Evolutionary conservation across 495 filamentous ascomycete genomes (phyloP).

Genomic region (Halenospora varia): DNA sequence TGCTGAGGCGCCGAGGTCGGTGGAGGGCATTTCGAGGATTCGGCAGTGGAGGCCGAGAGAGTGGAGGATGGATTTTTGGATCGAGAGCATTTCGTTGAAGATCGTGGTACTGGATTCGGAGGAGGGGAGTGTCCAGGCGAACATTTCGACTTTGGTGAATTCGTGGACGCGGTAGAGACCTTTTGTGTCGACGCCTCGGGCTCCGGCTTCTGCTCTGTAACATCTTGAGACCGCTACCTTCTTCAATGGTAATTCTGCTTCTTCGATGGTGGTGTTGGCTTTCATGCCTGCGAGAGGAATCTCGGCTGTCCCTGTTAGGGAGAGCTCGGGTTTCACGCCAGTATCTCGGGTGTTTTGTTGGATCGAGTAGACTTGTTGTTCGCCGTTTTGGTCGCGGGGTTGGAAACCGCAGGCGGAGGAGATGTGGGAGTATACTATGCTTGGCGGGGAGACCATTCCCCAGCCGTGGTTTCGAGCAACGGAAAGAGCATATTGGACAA

Average conservation of each 20-base stretch:
- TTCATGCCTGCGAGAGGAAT: slow-evolving; percentile 92
- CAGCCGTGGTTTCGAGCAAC: slow-evolving; percentile 61
- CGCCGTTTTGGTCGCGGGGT: slow-evolving; percentile 83
- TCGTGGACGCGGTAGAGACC: slow-evolving; percentile 98
- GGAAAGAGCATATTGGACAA: slow-evolving; percentile 77
- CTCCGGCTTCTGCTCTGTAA: slow-evolving; percentile 92
- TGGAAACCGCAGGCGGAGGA: slow-evolving; percentile 88
- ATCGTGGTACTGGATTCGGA: slow-evolving; percentile 42
- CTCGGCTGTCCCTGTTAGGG: slow-evolving; percentile 83
- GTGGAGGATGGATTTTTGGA: slow-evolving; percentile 79
- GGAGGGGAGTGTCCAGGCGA: slow-evolving; percentile 71
- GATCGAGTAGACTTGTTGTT: slow-evolving; percentile 85
- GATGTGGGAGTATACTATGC: slow-evolving; percentile 88
- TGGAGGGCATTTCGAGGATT: slow-evolving; percentile 85
- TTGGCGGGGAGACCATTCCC: slow-evolving; percentile 75
- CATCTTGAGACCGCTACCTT: slow-evolving; percentile 79
- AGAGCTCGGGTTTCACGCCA: slow-evolving; percentile 60
- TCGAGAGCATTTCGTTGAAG: slow-evolving; percentile 77
- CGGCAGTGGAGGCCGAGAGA: slow-evolving; percentile 79
- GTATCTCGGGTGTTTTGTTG: slow-evolving; percentile 56
- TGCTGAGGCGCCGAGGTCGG: slow-evolving; percentile 85
- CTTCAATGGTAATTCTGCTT: slow-evolving; percentile 65
- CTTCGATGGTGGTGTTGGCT: slow-evolving; percentile 63
- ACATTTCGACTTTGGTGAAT: slow-evolving; percentile 97
- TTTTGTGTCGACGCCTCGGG: slow-evolving; percentile 83